Evolutionary conservation across 768 basidiomycete species (phyloP).

Genomic region (Pisolithus sp.): DNA sequence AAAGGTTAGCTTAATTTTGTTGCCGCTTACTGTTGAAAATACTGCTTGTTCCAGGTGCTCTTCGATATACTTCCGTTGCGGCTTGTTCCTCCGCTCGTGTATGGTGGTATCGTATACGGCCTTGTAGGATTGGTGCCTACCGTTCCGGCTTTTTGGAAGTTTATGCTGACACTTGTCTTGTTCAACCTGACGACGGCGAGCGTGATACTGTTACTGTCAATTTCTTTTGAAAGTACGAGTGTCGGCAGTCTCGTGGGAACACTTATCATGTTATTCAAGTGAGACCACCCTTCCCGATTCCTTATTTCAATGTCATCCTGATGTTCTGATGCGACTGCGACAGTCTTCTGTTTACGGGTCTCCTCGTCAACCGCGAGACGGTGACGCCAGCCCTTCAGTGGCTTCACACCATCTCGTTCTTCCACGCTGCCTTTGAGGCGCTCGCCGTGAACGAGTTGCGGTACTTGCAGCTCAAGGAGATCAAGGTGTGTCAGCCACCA

Average conservation of each 20-base stretch:
- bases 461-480: constrained; percentile 88
- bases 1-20: constrained; percentile 47
- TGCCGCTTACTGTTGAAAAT: not conserved
- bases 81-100: constrained; percentile 90
- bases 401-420: constrained; percentile 91
- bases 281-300: constrained; percentile 25
- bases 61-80: constrained; percentile 96
- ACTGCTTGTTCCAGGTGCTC: constrained; percentile 53
- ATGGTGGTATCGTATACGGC: constrained; percentile 92
- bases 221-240: constrained; percentile 79
- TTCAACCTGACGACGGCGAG: constrained; percentile 97
- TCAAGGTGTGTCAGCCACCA: constrained; percentile 51
- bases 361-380: constrained; percentile 90
- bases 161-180: constrained; percentile 89
- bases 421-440: constrained; percentile 98
- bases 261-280: constrained; percentile 98
- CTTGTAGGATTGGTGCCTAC: constrained; percentile 92
- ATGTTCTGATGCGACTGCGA: constrained; percentile 2
- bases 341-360: constrained; percentile 91
- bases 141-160: constrained; percentile 93
- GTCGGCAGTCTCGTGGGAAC: constrained; percentile 94
- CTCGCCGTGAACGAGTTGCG: constrained; percentile 96
- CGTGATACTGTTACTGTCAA: constrained; percentile 84
- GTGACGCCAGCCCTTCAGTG: constrained; percentile 68
- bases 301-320: constrained; percentile 1